Evolutionary conservation across 768 basidiomycete genomes (phyloP), one percentile per base, ranked within the genome.

Genomic region (Kwoniella sp.): DNA sequence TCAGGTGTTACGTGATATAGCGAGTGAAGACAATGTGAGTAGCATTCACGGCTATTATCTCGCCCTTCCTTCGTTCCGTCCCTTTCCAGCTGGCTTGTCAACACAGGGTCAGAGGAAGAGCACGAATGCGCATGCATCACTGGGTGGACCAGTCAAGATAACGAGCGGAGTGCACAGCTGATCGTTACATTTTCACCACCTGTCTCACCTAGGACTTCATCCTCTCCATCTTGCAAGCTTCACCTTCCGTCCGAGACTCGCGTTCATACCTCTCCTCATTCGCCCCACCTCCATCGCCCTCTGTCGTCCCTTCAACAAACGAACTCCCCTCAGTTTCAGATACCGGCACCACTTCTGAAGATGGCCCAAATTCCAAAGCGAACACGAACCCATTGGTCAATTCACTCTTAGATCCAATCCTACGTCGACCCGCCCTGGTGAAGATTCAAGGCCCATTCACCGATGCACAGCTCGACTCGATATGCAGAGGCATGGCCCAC

Each of bases 381-480:
- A 76, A 60, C 68, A 76, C 72, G 71, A 83, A 75, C 65, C 80
- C 73, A 71, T 80, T 77, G 72, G 68, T 77, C 88, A 90, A 69
- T 6, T 66, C 72, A 2, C 53, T 77, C 7, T 83, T 94, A n/a
- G 84, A 93, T 73, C 94, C 94, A 6, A 86, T 90, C 57, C 83
- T 87, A 61, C 85, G 87, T 48, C 88, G 91, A 56, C 95, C 96
- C 0, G 92, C 94, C 4, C 86, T 99, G 17, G 94, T 99, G 71
- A 98, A 98, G 81, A 83, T 98, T 1, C 96, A 98, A 79, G 92
- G 94, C 10, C 96, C 96, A 1, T 98, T 98, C 77, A 89, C 87
- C 10, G 89, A 95, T 80, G 85, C 87, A 8, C 96, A 97, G 73
- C 86, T 98, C 62, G 91, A 95, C 68, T 94, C 93, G 78, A 91